Conservation (phyloP, 2,329 filamentous ascomycete species). For the Colletotrichum liaoningense region DNA sequence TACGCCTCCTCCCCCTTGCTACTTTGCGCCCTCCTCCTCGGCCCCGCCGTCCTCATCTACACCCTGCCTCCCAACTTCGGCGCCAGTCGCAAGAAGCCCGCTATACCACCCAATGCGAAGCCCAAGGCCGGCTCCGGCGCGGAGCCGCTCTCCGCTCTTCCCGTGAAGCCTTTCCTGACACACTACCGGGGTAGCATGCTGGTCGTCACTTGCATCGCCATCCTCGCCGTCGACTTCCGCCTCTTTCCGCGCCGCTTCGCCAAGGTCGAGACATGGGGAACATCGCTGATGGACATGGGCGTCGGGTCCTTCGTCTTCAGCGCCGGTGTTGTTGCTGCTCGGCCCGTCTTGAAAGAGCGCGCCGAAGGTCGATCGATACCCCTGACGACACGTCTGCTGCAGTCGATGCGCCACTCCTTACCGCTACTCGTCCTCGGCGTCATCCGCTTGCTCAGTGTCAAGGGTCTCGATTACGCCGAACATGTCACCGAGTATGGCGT, state of each 20-base stretch:
- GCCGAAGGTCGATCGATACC: conserved; percentile 61
- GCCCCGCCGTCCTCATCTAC: conserved; percentile 75
- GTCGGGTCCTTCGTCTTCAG: conserved; percentile 98
- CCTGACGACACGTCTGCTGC: conserved; percentile 68
- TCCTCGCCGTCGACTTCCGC: conserved; percentile 95
- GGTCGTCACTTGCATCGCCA: conserved; percentile 87
- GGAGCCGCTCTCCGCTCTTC: conserved; percentile 63
- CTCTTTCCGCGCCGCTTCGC: conserved; percentile 95
- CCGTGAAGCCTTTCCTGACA: conserved; percentile 92
- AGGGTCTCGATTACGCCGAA: conserved; percentile 94
- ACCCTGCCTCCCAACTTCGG: conserved; percentile 58
- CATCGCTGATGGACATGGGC: conserved; percentile 97
- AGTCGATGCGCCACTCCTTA: conserved; percentile 82
- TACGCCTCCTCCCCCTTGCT: conserved; percentile 82
- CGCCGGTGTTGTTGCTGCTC: conserved; percentile 88
- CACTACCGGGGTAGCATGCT: conserved; percentile 93
- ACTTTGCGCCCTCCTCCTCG: conserved; percentile 78
- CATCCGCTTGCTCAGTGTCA: conserved; percentile 87
- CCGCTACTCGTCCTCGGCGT: conserved; percentile 85
- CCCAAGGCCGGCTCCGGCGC: conserved; percentile 43
- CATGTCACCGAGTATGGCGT: conserved; percentile 98
- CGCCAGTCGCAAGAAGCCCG: conserved; percentile 57
- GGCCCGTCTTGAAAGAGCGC: conserved; percentile 79
- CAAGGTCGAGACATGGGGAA: conserved; percentile 99
- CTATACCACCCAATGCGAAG: conserved; percentile 57